Evolutionary conservation across 2,329 filamentous ascomycete species (phyloP), one percentile per base, ranked within the genome.

Genomic region (Didymella arachidicola): DNA sequence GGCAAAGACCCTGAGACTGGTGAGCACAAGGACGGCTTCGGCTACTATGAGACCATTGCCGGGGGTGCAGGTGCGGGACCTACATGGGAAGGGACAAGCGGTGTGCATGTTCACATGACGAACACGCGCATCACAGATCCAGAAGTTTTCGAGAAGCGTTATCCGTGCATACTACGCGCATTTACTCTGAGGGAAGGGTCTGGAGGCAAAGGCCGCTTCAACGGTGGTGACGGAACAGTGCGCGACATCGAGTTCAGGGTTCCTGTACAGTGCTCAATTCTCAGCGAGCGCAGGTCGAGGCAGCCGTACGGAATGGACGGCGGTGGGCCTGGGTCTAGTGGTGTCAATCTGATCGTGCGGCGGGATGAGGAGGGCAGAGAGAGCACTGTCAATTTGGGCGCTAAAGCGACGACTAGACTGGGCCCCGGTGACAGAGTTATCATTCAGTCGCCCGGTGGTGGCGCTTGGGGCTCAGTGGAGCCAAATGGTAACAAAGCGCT

Each of bases 21-120:
- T 12, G 32, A 53, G 22, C 50, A 53, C 42, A 46, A 53, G 42
- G 51, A 46, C 26, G 51, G 51, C 4, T 53, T 53, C 41, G 51
- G 51, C 42, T 53, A 53, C 30, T 53, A 53, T 19, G 51, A 53
- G 26, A 53, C 51, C 10, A 53, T 53, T 19, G 51, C 42, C 7
- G 51, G 51, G 12, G 42, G 51, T 30, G 43, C 42, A 39, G 51
- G 51, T 32, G 51, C 51, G 19, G 51, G 51, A 30, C 51, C 51
- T 6, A 53, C 30, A n/a, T 53, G 51, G 51, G 43, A 46, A 8
- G 51, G 51, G 39, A 46, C 51, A 41, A 53, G 51, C 30, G 51
- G 51, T 38, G 51, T 53, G 43, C 51, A 53, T 18, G 43, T 46
- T 34, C 51, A 53, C 51, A 53, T 53, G 51, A 53, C 51, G n/a